Evolutionary conservation across 2,329 filamentous ascomycete species (phyloP), one percentile per base, ranked within the genome.

Genomic region (Penicillium corylophilum): DNA sequence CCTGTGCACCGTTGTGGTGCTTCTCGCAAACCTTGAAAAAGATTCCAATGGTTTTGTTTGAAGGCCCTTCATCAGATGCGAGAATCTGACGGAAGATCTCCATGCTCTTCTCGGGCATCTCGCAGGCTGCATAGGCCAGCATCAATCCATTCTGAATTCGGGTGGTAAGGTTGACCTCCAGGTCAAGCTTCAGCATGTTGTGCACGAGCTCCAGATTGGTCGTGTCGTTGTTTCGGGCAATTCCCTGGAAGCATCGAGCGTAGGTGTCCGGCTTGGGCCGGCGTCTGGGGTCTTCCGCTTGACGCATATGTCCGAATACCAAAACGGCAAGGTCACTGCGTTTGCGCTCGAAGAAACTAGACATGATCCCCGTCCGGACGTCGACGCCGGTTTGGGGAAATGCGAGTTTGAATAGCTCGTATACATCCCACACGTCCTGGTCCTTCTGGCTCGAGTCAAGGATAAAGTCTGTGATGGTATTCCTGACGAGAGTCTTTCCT

Each of bases 101-200:
- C 57, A 95, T 76, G 1, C 89, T 89, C 48, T 82, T 82, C 26
- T 80, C 73, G 0, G 87, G 79, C 57, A 85, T 78, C 6, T 82
- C 88, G 63, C 85, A 88, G 1, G 83, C 81, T 1, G 85, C 83
- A 66, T 95, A 93, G 0, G 90, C 92, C 12, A 94, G 79, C 85
- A 99, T 96, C 44, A 97, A 76, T 0, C 88, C 85, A 63, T 96
- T 97, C 62, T 87, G 84, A 2, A 97, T 77, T 49, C 77, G 79
- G 0, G 93, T 97, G 61, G 82, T 85, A 4, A 87, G 80, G 61
- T 92, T 85, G 33, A 97, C 80, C 38, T 83, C 82, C n/a, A 86
- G 81, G 69, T 99, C 94, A 70, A 96, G 86, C 74, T 96, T 97
- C 60, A 96, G 79, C 83, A 96, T 93, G 67, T 96, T 96, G 74